Evolutionary conservation across 495 filamentous ascomycete genomes (phyloP), one percentile per base, ranked within the genome.

Genomic region (Podospora anserina): DNA sequence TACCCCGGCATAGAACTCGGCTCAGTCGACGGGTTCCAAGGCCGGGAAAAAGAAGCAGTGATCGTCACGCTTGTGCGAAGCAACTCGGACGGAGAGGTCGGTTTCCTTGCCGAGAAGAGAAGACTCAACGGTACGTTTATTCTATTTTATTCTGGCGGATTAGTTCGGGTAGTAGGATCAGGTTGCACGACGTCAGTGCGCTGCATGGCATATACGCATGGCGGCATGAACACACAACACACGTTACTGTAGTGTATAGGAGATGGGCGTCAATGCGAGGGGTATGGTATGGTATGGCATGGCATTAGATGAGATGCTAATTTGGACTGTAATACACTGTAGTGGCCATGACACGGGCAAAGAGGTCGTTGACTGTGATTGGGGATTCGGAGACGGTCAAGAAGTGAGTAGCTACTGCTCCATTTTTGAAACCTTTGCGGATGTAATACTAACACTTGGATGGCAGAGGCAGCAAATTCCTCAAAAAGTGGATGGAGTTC

Each of bases 261-360:
- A 49, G 39, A 16, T 13, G 39, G 39, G 65, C 65, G 66, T 63
- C 71, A 71, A 74, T 68, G 65, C 67, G 64, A 58, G 68, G 34
- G 68, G 66, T 32, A 11, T 23, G 59, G 30, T 23, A 23, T 23
- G 23, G 23, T 23, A 23, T 23, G 23, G 23, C 23, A 23, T 23
- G 23, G 23, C 23, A 5, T 32, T 4, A 32, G 30, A 2, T 32
- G 30, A 32, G 19, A 61, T 61, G 59, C 59, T 61, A 28, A 61
- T 63, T 32, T 32, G 30, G 61, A 28, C 13, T n/a, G 23, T 27
- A 20, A 65, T 23, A 23, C 23, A 23, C 23, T 32, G 4, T 71
- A 94, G 92, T 98, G 64, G 95, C 95, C 15, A 97, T 98, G 92
- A 98, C 95, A 55, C 86, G 95, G 57, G 91, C 95, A 9, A 94